Conservation (phyloP, 1,139 yeast genomes). For the Taphrina betulina region DNA sequence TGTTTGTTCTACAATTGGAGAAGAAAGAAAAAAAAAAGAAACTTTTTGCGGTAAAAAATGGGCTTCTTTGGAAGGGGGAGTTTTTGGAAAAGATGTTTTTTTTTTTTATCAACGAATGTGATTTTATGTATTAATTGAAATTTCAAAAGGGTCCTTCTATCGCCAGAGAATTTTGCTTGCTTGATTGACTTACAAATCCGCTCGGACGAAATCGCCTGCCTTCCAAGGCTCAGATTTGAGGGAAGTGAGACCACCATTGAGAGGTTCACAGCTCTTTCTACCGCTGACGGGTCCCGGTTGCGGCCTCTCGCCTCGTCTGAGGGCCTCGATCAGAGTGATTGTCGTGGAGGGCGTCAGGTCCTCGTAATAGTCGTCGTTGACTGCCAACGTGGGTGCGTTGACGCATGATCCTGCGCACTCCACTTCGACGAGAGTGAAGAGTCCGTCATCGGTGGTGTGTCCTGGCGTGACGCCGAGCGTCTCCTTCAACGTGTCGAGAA, state of each 20-base stretch:
- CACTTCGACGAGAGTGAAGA: slow-evolving; percentile 81
- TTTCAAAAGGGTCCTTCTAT: too few relatives aligned
- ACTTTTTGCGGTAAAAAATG: too few relatives aligned
- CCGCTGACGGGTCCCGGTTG: slow-evolving; percentile 69
- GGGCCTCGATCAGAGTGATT: slow-evolving; percentile 59
- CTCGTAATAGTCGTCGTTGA: slow-evolving; percentile 80
- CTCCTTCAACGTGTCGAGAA: slow-evolving; percentile 66
- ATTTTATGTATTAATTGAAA: too few relatives aligned
- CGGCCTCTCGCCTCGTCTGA: slow-evolving; percentile 63
- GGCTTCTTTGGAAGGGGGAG: too few relatives aligned
- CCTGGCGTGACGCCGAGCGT: slow-evolving; percentile 71
- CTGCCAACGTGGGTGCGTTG: slow-evolving; percentile 84
- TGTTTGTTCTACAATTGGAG: too few relatives aligned
- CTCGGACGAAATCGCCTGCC: slow-evolving; percentile 31
- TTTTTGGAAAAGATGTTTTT: too few relatives aligned
- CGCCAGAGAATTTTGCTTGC: too few relatives aligned
- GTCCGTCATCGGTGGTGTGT: slow-evolving; percentile 71
- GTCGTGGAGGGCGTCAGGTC: slow-evolving; percentile 74
- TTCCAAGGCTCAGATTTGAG: slow-evolving; percentile 31
- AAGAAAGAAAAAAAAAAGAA: too few relatives aligned
- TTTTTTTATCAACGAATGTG: too few relatives aligned
- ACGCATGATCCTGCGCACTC: slow-evolving; percentile 93
- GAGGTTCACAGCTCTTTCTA: slow-evolving; percentile 73
- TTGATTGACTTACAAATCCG: slow-evolving; percentile 34
- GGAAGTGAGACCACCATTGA: slow-evolving; percentile 25